Percentiles rank a stretch among this genome's conserved stretches.
Evolutionary conservation across 2,329 filamentous ascomycete species (phyloP).

Genomic region (Colletotrichum tropicale): DNA sequence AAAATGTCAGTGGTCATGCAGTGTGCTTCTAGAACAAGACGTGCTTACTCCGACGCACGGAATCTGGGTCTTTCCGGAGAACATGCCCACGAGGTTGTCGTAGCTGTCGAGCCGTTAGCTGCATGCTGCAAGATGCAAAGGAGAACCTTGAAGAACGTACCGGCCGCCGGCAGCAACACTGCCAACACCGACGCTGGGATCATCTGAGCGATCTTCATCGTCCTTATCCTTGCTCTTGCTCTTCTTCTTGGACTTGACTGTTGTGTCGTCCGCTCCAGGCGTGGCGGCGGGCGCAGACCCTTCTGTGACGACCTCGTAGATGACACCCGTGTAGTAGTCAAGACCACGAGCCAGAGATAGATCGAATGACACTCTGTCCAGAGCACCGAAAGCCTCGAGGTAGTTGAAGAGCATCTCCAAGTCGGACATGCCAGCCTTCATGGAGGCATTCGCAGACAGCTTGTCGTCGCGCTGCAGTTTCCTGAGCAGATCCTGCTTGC

Average conservation of each 20-base stretch:
- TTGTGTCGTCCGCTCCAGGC: conserved; percentile 36
- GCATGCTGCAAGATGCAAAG: not conserved
- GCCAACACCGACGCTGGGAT: conserved; percentile 83
- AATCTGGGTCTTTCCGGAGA: conserved; percentile 82
- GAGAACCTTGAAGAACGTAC: conserved; percentile 52
- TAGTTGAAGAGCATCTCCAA: conserved; percentile 83
- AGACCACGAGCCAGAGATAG: conserved; percentile 87
- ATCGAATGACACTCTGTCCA: conserved; percentile 83
- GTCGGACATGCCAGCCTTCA: conserved; percentile 81
- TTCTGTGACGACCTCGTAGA: conserved; percentile 88
- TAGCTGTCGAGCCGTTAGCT: conserved; percentile 70
- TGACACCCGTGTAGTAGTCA: conserved; percentile 84
- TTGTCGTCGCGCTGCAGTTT: conserved; percentile 70
- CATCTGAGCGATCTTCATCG: conserved; percentile 72
- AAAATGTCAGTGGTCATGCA: conserved; percentile 35
- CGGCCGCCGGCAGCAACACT: conserved; percentile 76
- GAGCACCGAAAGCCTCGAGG: conserved; percentile 75
- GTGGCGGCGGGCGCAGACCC: conserved; percentile 65
- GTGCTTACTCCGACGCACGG: conserved; percentile 73
- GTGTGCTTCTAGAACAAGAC: not conserved
- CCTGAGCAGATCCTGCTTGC: conserved; percentile 74
- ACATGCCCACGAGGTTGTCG: conserved; percentile 94
- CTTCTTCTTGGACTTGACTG: conserved; percentile 46
- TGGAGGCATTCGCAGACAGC: conserved; percentile 72
- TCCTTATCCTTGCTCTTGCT: conserved; percentile 59